A percentile compares a stretch with the other conserved stretches of the same genome.
Evolutionary conservation across 1,284 basidiomycete genomes (phyloP).

Genomic region (Ceratobasidium papillatum): DNA sequence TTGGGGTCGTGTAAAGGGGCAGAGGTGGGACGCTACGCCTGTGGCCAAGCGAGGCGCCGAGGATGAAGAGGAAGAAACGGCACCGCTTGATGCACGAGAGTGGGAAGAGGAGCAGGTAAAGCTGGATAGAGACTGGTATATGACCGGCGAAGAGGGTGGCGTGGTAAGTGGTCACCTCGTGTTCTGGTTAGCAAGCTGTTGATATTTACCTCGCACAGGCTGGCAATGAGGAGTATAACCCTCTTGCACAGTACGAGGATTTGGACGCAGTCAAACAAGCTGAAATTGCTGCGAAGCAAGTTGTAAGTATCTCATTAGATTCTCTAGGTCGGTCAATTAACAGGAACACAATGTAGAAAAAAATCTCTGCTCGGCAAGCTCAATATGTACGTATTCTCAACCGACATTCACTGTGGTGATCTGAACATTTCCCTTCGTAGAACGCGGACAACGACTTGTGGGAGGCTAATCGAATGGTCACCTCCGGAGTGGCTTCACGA

Average conservation of each 20-base stretch:
- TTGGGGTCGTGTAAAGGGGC: slow-evolving; percentile 66
- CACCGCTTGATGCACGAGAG: slow-evolving; percentile 71
- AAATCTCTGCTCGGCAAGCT: slow-evolving; percentile 89
- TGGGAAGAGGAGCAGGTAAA: slow-evolving; percentile 95
- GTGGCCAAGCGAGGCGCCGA: slow-evolving; percentile 63
- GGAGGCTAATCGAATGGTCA: slow-evolving; percentile 98
- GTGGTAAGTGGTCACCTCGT: slow-evolving; percentile 58
- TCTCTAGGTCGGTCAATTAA: slow-evolving; percentile 19
- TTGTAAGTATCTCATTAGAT: slow-evolving; percentile 57
- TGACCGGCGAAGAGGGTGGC: slow-evolving; percentile 79
- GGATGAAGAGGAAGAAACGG: slow-evolving; percentile 66
- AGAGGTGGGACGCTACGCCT: slow-evolving; percentile 88
- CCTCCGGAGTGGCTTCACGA: slow-evolving; percentile 91
- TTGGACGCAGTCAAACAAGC: slow-evolving; percentile 74
- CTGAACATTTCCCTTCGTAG: slow-evolving; percentile 55
- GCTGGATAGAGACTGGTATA: slow-evolving; percentile 95
- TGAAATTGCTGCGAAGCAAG: slow-evolving; percentile 81
- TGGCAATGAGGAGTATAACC: slow-evolving; percentile 92
- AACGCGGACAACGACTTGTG: slow-evolving; percentile 98
- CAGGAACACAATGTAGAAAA: slow-evolving; percentile 61
- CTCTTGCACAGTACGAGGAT: slow-evolving; percentile 91
- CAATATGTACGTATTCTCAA: slow-evolving; percentile 76
- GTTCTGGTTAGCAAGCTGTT: neutral
- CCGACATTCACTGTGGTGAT: slow-evolving; percentile 16
- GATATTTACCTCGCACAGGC: slow-evolving; percentile 50